Percentiles rank a stretch among this genome's conserved stretches.
phyloP scores from a whole-genome alignment of 73 alveolate species.

The Paramecium pentaurelia region DNA sequence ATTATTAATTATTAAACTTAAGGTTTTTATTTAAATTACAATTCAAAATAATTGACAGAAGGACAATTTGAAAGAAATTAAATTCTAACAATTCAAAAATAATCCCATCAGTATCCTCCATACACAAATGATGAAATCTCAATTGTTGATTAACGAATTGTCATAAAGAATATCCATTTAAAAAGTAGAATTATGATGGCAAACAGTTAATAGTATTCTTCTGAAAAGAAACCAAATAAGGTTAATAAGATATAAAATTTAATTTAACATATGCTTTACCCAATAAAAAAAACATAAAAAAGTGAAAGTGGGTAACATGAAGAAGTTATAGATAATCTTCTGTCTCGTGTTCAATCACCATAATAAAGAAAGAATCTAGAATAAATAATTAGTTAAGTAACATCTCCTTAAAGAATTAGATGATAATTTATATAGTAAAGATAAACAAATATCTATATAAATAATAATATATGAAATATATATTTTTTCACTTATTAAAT shows the following conservation, averaged over 20 bases:
- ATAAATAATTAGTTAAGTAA: conserved; percentile 34
- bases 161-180: neutral
- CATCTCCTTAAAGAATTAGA: conserved; percentile 1
- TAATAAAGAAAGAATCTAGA: neutral
- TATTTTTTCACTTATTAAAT: neutral
- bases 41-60: neutral
- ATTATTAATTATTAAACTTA: neutral
- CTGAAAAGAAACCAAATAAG: neutral
- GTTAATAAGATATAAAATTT: conserved; percentile 7
- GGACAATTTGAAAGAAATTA: neutral
- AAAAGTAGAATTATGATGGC: neutral
- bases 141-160: neutral
- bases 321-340: neutral
- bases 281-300: neutral
- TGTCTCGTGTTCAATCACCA: neutral
- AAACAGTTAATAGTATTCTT: neutral
- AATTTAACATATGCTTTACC: neutral
- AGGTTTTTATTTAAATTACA: conserved; percentile 16
- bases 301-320: neutral
- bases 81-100: neutral
- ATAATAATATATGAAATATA: too few relatives aligned
- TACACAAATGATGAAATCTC: neutral
- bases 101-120: neutral
- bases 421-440: neutral
- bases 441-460: too few relatives aligned